Evolutionary conservation across 192 early-diverging fungal species (phyloP).

Genomic region (Chytriomyces hyalinus): DNA sequence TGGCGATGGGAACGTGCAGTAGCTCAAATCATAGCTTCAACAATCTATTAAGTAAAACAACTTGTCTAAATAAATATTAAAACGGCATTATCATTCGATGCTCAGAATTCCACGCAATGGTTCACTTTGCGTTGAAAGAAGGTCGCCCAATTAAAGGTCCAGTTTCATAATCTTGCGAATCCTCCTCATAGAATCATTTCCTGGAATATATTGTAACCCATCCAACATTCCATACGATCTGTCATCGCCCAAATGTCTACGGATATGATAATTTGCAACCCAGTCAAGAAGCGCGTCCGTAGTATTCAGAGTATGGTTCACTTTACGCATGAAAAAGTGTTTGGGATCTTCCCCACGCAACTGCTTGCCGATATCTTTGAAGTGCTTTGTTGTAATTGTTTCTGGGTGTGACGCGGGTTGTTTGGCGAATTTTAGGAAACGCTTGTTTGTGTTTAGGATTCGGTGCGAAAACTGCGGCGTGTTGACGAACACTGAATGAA

Average conservation of each 20-base stretch:
- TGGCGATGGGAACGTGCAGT: neutral
- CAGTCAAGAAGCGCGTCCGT: constrained; percentile 33
- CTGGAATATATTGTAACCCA: constrained; percentile 13
- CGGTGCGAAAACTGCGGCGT: constrained; percentile 31
- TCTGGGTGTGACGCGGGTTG: constrained; percentile 32
- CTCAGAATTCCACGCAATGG: no score
- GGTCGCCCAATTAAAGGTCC: neutral
- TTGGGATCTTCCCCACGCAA: constrained; percentile 18
- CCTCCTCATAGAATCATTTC: constrained; percentile 12
- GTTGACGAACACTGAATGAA: constrained; percentile 14
- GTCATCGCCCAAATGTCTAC: neutral
- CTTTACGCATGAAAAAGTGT: constrained; percentile 52
- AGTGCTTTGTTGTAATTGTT: neutral
- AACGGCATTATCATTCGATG: neutral
- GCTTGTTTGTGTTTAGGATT: constrained; percentile 31
- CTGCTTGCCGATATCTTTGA: constrained; percentile 8
- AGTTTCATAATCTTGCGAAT: neutral
- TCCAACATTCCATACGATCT: neutral
- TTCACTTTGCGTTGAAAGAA: no score
- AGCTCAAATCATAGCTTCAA: neutral
- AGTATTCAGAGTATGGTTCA: constrained; percentile 33
- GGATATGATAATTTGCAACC: constrained; percentile 36
- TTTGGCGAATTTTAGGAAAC: constrained; percentile 37
- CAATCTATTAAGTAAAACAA: neutral
- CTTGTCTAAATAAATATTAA: neutral